These are phyloP conservation scores for Akanthomyces uredinophilus DNA, from an alignment of 2,329 filamentous ascomycete genomes.

Conservation along the genomic window DNA sequence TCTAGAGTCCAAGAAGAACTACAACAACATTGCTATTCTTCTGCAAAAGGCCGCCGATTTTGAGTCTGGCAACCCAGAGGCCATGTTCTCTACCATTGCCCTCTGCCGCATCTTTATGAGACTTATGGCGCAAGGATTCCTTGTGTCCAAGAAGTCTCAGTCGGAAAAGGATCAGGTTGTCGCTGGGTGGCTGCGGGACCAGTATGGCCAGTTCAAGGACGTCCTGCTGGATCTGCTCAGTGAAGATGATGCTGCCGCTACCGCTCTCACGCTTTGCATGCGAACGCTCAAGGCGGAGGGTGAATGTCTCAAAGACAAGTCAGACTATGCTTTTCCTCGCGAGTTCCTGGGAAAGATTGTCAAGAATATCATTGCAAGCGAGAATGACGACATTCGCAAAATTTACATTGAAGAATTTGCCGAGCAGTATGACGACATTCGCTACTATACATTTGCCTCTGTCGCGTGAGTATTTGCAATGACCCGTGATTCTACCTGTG, in stretches of 20 bases:
- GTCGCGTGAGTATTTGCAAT: conserved; percentile 53
- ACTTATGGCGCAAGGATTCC: conserved; percentile 66
- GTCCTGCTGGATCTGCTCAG: conserved; percentile 57
- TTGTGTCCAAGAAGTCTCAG: conserved; percentile 60
- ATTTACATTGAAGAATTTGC: conserved; percentile 76
- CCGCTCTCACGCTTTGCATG: conserved; percentile 75
- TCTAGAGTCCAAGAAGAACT: conserved; percentile 79
- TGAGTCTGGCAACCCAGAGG: conserved; percentile 45
- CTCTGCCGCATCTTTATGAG: conserved; percentile 83
- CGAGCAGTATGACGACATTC: conserved; percentile 75
- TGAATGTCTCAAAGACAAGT: conserved; percentile 53
- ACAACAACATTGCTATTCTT: conserved; percentile 80
- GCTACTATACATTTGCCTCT: conserved; percentile 73
- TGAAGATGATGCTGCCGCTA: conserved; percentile 59
- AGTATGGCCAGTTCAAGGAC: conserved; percentile 65
- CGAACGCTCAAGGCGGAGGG: conserved; percentile 76
- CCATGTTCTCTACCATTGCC: conserved; percentile 68
- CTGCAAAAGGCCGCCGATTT: conserved; percentile 50
- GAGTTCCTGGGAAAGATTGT: conserved; percentile 63
- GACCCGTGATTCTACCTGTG: conserved; percentile 23
- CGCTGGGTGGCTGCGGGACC: conserved; percentile 71
- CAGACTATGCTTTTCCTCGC: conserved; percentile 65
- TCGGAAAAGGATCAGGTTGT: conserved; percentile 72
- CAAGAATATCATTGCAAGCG: conserved; percentile 52
- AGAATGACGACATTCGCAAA: conserved; percentile 55